A percentile compares a stretch with the other conserved stretches of the same genome.
Evolutionary conservation across 371 early-diverging fungal genomes (phyloP).

Genomic region (Circinella umbellata): DNA sequence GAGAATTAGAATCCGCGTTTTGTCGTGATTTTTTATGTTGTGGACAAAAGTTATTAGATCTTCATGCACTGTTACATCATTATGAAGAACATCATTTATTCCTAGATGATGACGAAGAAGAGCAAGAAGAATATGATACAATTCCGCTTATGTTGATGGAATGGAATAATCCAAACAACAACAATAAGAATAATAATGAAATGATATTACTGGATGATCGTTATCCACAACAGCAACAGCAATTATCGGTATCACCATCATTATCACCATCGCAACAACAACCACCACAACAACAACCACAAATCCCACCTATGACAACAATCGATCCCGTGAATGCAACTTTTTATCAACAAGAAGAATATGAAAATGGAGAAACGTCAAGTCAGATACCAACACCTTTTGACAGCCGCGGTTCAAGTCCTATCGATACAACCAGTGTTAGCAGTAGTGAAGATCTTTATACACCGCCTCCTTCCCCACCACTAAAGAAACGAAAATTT

Average conservation of each 20-base stretch:
- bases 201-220: not conserved
- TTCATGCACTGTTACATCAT: constrained; percentile 92
- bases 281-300: not conserved
- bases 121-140: not conserved
- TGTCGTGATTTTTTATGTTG: constrained; percentile 93
- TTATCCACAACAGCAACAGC: no score
- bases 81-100: constrained; percentile 89
- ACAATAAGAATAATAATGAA: not conserved
- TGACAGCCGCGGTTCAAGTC: not conserved
- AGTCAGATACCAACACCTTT: not conserved
- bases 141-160: not conserved
- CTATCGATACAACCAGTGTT: constrained; percentile 1
- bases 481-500: constrained; percentile 8
- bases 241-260: no score
- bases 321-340: constrained; percentile 13
- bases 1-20: constrained; percentile 82
- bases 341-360: constrained; percentile 2
- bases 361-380: not conserved
- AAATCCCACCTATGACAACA: not conserved
- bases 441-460: constrained; percentile 4
- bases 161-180: not conserved
- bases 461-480: constrained; percentile 3
- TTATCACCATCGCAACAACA: no score
- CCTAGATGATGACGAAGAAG: constrained; percentile 48
- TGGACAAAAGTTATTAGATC: constrained; percentile 73